Conservation (phyloP, 352 stramenopile species). For the Globisporangium emineosum region DNA sequence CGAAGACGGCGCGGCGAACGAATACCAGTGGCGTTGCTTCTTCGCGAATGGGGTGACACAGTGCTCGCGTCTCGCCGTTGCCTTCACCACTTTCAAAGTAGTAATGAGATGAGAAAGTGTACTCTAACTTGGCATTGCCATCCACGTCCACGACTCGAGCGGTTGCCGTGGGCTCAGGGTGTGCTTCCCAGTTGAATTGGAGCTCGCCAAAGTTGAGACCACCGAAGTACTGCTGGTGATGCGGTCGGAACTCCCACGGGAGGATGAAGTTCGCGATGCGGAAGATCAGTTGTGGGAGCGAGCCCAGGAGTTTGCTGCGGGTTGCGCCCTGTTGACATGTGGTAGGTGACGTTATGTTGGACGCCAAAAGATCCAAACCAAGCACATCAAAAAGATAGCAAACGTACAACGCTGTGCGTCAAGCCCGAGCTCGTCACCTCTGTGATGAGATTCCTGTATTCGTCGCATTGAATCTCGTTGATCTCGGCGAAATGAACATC, state of each 20-base stretch:
- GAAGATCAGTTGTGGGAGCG: constrained; percentile 54
- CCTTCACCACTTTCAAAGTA: constrained; percentile 16
- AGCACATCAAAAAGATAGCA: neutral
- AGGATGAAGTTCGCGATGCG: constrained; percentile 65
- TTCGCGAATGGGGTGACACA: constrained; percentile 28
- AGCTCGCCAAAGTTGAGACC: constrained; percentile 91
- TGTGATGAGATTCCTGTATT: constrained; percentile 52
- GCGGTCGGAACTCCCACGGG: constrained; percentile 69
- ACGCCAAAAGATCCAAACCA: neutral
- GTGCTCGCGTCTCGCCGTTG: neutral
- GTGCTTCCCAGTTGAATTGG: constrained; percentile 82
- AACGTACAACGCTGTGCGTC: constrained; percentile 72
- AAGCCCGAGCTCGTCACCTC: constrained; percentile 92
- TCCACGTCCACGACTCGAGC: constrained; percentile 23
- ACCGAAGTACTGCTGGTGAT: constrained; percentile 66
- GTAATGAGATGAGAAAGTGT: constrained; percentile 23
- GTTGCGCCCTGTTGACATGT: constrained; percentile 46
- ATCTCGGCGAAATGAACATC: constrained; percentile 93
- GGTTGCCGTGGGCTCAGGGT: constrained; percentile 24
- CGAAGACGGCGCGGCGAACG: constrained; percentile 11
- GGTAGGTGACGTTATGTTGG: too few relatives aligned
- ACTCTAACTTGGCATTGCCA: constrained; percentile 20
- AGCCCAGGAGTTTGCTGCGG: constrained; percentile 39
- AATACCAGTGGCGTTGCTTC: constrained; percentile 15
- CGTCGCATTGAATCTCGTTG: constrained; percentile 86